A percentile compares a stretch with the other conserved stretches of the same genome.
Conservation (phyloP, 495 filamentous ascomycete genomes). For the Penicillium alfredii region DNA sequence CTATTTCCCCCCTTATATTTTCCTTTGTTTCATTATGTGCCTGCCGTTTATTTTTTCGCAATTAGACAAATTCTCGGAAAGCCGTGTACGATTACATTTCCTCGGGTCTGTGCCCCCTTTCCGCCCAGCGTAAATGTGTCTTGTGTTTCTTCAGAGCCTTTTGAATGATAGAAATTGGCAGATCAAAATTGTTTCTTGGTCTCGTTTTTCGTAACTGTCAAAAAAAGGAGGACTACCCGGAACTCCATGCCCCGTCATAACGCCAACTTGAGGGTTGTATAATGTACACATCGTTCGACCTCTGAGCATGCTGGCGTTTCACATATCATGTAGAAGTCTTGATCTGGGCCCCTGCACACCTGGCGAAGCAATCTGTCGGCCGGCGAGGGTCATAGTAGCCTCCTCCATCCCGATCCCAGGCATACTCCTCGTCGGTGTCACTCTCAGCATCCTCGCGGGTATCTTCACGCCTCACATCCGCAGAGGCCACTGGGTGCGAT, state of each 20-base stretch:
- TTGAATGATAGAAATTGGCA: constrained; percentile 8
- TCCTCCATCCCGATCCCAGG: constrained; percentile 28
- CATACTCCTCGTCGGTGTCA: constrained; percentile 44
- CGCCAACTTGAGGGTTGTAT: neutral
- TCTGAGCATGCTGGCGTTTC: neutral
- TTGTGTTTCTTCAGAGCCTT: neutral
- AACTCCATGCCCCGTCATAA: constrained; percentile 1
- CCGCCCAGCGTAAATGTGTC: constrained; percentile 17
- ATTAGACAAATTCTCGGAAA: constrained; percentile 27
- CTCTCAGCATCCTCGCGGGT: constrained; percentile 28
- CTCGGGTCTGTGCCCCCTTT: constrained; percentile 9
- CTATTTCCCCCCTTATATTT: constrained; percentile 18
- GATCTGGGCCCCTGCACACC: constrained; percentile 27
- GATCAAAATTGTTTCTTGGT: too few relatives aligned
- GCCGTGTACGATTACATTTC: constrained; percentile 37
- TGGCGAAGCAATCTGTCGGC: constrained; percentile 46
- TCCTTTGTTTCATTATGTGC: constrained; percentile 19
- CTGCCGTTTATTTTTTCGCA: constrained; percentile 21
- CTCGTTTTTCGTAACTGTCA: too few relatives aligned
- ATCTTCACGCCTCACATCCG: neutral
- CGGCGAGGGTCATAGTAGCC: constrained; percentile 47
- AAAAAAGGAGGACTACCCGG: neutral
- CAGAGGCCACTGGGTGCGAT: neutral
- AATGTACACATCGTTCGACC: constrained; percentile 1
- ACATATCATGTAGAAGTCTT: constrained; percentile 6